Evolutionary conservation across 2,329 filamentous ascomycete genomes (phyloP).

Genomic region (Epichloe hybrida): DNA sequence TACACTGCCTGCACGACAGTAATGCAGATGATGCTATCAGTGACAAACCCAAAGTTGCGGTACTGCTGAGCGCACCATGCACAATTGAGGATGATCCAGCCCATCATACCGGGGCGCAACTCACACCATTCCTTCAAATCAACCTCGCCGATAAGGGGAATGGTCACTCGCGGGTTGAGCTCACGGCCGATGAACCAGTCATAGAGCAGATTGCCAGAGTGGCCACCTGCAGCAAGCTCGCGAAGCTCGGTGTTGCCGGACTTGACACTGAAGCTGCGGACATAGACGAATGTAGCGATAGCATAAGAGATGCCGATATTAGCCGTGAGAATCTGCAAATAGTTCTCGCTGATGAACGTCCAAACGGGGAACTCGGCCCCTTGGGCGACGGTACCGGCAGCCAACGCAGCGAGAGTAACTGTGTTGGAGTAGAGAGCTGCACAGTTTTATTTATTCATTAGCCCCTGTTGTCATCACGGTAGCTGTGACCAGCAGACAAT

Average conservation of each 20-base stretch:
- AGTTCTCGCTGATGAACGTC: constrained; percentile 89
- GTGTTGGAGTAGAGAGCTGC: constrained; percentile 64
- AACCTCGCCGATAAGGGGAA: constrained; percentile 70
- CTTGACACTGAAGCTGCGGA: constrained; percentile 70
- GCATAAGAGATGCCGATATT: constrained; percentile 65
- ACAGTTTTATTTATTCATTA: constrained; percentile 2
- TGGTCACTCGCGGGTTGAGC: constrained; percentile 71
- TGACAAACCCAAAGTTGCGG: constrained; percentile 67
- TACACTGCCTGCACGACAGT: constrained; percentile 69
- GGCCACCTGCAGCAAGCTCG: constrained; percentile 69
- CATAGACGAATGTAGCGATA: constrained; percentile 67
- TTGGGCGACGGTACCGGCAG: constrained; percentile 60
- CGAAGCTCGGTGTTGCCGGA: constrained; percentile 58
- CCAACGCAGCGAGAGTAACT: constrained; percentile 55
- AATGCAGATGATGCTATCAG: constrained; percentile 74
- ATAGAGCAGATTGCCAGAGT: constrained; percentile 74
- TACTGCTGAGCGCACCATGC: constrained; percentile 83
- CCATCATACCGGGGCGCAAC: constrained; percentile 79
- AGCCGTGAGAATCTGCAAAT: constrained; percentile 69
- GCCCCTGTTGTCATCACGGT: background rate
- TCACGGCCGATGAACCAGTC: constrained; percentile 97
- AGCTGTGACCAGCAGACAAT: background rate
- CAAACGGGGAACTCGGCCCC: constrained; percentile 78
- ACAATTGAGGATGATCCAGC: constrained; percentile 76
- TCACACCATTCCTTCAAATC: constrained; percentile 89